Evolutionary conservation across 208 protist species (phyloP), one percentile per base, ranked within the genome.

Genomic region (Trypanosoma grayi): DNA sequence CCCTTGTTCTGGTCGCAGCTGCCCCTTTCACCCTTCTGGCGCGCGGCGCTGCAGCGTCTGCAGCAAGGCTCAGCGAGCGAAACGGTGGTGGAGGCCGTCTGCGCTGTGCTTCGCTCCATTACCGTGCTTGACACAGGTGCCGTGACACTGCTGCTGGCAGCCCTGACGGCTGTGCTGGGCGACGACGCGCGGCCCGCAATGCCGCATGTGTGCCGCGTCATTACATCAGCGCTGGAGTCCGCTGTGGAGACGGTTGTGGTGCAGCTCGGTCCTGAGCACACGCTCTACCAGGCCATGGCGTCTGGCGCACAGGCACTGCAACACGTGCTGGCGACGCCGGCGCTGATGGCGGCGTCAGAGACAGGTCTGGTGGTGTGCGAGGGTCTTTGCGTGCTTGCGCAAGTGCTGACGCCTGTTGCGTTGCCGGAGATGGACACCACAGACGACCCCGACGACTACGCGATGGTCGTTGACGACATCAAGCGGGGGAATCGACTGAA

Each of bases 401-500:
- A 94, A 69, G 77, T 70, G n/a, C 69, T 94, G 44, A 64, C 63
- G 50, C 79, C 77, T 10, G 13, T 64, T 2, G 65, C 80, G 16
- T 30, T 92, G 3, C 84, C 84, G 5, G 57, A 34, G 27, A 87
- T 85, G 75, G 85, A 87, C 47, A 37, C 62, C 1, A 79, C 69
- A 10, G 87, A 94, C 47, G 79, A 89, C 47, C 75, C 73, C 0
- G 81, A 87, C n/a, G 87, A 93, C 63, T 91, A 79, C 36, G 62
- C 45, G 8, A 53, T 66, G 10, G 57, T 90, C 14, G 46, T 69
- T 18, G 60, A 58, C 0, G 66, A 53, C 8, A 64, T 75, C 48
- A 28, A 30, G 5, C 41, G 25, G 6, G 28, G 0, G 13, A 87
- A 87, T 63, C 33, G 27, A 28, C 43, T 55, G 47, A 87, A 87